Evolutionary conservation across 495 filamentous ascomycete species (phyloP).

Genomic region (Penicillium herquei): DNA sequence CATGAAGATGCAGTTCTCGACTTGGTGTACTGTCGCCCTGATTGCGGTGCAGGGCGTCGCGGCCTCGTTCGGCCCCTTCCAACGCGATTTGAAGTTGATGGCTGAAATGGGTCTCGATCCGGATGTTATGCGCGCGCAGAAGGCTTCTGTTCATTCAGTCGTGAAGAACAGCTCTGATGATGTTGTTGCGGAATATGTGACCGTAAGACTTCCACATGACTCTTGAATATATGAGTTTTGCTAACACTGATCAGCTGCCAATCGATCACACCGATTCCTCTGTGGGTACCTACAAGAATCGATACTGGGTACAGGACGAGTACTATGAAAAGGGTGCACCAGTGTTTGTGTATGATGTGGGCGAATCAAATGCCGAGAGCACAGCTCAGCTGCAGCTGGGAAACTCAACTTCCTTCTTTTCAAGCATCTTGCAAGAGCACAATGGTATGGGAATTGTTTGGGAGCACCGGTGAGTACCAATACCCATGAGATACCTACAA

Average conservation of each 20-base stretch:
- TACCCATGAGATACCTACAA: not conserved
- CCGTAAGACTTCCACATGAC: constrained; percentile 20
- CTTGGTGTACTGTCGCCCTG: constrained; percentile 5
- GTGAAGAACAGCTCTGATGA: not conserved
- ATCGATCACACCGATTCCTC: constrained; percentile 44
- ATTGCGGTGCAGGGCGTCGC: constrained; percentile 9
- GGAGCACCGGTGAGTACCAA: constrained; percentile 54
- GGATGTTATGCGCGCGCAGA: constrained; percentile 13
- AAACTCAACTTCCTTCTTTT: constrained; percentile 42
- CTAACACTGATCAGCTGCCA: constrained; percentile 35
- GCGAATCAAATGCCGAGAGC: constrained; percentile 40
- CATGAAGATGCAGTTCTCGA: constrained; percentile 11
- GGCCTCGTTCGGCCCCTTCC: constrained; percentile 10
- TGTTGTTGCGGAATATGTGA: constrained; percentile 20
- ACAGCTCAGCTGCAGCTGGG: constrained; percentile 30
- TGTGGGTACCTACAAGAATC: constrained; percentile 49
- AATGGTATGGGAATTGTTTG: constrained; percentile 55
- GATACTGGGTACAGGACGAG: constrained; percentile 53
- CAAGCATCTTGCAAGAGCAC: constrained; percentile 43
- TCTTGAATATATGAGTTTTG: too few relatives aligned
- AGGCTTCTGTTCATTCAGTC: constrained; percentile 7
- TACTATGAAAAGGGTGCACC: constrained; percentile 52
- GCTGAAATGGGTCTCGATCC: constrained; percentile 25
- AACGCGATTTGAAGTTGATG: constrained; percentile 26
- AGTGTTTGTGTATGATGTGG: constrained; percentile 53